Evolutionary conservation across 2,329 filamentous ascomycete genomes (phyloP), one percentile per base, ranked within the genome.

Genomic region (Talaromyces sp.): DNA sequence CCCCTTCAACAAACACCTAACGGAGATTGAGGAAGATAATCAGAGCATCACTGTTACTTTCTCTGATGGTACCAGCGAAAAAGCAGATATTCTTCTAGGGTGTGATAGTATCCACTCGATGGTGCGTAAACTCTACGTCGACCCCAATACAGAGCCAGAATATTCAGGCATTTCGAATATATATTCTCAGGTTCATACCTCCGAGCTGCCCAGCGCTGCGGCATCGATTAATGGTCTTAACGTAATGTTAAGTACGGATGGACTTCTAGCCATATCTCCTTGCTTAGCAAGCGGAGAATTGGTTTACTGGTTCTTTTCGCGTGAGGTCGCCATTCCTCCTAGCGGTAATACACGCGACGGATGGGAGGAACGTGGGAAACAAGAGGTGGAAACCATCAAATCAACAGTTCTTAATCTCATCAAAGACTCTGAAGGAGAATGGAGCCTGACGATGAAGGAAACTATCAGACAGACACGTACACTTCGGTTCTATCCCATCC

Each of bases 81-180:
- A 59, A 0, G 71, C 67, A 1, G 69, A 71, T 62, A n/a, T 74
- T 10, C 43, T 74, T 4, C 63, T 78, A 14, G 76, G 75, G 0
- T 77, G 75, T 64, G 75, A 78, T 64, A 75, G 76, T 1, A 74
- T 77, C 27, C 75, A 77, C 56, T 77, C 75, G 0, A 60, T 64
- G 31, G 72, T 76, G 11, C 71, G 76, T 10, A 66, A 57, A 17
- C 41, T 64, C 2, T 65, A 71, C 55, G 67, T 77, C 38, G 68
- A 74, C 60, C 70, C 72, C 4, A 60, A 21, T 4, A 55, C 60
- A 21, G 53, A 19, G 5, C 66, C 74, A 9, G 70, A 69, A 26
- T 77, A 77, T 61, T 73, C 74, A 1, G 73, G 74, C 21, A 63
- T 74, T 31, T 68, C 70, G 4, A 59, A 61, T 64, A 41, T 56